Percentiles rank a stretch among this genome's conserved stretches.
These are phyloP conservation scores for Colletotrichum phormii DNA, from an alignment of 2,329 filamentous ascomycete genomes.

Conservation along the genomic window DNA sequence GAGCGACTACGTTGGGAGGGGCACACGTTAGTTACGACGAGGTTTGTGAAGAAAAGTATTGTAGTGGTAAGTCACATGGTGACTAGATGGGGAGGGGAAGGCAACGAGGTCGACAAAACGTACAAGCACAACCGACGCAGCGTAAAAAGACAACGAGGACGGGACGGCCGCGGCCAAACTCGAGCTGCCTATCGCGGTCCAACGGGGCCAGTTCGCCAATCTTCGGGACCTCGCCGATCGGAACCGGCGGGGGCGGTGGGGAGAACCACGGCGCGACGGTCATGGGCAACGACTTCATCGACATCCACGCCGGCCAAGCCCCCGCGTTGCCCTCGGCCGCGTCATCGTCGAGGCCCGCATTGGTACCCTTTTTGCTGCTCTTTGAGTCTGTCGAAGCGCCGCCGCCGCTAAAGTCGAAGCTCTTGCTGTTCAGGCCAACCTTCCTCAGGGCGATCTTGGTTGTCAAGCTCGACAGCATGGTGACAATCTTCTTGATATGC, in stretches of 20 bases:
- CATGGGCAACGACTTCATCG: slow-evolving; percentile 60
- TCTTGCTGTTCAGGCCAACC: slow-evolving; percentile 63
- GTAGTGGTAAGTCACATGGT: background rate
- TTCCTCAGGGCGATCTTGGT: slow-evolving; percentile 70
- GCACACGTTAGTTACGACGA: background rate
- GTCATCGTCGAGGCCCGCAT: slow-evolving; percentile 45
- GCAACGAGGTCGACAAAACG: slow-evolving; percentile 40
- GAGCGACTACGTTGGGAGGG: slow-evolving; percentile 55
- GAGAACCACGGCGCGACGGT: slow-evolving; percentile 66
- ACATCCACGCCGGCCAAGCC: slow-evolving; percentile 61
- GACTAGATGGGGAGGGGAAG: slow-evolving; percentile 3
- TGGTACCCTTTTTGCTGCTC: slow-evolving; percentile 40
- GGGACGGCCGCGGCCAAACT: slow-evolving; percentile 56
- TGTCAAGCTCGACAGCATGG: slow-evolving; percentile 67
- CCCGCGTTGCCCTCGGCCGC: slow-evolving; percentile 37
- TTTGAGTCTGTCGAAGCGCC: slow-evolving; percentile 47
- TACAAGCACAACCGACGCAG: slow-evolving; percentile 68
- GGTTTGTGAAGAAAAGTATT: background rate
- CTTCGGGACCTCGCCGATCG: slow-evolving; percentile 57
- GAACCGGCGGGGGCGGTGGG: slow-evolving; percentile 62
- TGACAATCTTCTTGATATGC: slow-evolving; percentile 35
- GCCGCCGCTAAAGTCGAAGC: slow-evolving; percentile 53
- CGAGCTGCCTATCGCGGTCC: slow-evolving; percentile 58
- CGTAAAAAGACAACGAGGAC: slow-evolving; percentile 64
- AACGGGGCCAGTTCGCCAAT: slow-evolving; percentile 61